A percentile compares a stretch with the other conserved stretches of the same genome.
phyloP scores from a whole-genome alignment of 345 rosid species.

The Murraya paniculata region DNA sequence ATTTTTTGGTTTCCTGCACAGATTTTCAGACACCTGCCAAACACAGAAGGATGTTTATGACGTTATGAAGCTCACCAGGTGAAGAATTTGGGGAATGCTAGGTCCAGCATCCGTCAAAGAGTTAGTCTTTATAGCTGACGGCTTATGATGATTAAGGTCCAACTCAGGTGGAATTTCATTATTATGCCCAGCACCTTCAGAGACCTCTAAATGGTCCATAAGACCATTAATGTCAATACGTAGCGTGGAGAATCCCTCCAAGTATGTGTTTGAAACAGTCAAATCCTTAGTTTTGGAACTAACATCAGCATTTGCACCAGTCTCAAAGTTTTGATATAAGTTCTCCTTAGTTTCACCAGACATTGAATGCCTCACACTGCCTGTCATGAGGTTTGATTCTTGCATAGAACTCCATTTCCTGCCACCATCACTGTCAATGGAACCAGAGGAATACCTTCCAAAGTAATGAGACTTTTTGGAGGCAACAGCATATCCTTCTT shows the following conservation, averaged over 20 bases:
- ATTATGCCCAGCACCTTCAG: constrained; percentile 37
- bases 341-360: constrained; percentile 71
- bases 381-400: constrained; percentile 47
- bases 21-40: not conserved
- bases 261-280: constrained; percentile 19
- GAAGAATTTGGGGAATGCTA: constrained; percentile 97
- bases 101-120: constrained; percentile 60
- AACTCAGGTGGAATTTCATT: constrained; percentile 40
- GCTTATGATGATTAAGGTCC: constrained; percentile 47
- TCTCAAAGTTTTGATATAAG: constrained; percentile 60
- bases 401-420: constrained; percentile 86
- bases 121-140: constrained; percentile 51
- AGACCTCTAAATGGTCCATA: constrained; percentile 32
- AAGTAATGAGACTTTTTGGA: constrained; percentile 67
- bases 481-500: constrained; percentile 69
- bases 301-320: constrained; percentile 42
- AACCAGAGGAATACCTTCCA: constrained; percentile 85
- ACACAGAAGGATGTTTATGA: not conserved
- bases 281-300: constrained; percentile 53
- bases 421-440: constrained; percentile 72
- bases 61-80: constrained; percentile 58
- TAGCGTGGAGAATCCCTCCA: constrained; percentile 53
- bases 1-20: not conserved
- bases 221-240: constrained; percentile 53
- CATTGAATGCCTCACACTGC: constrained; percentile 45